Evolutionary conservation across 768 basidiomycete genomes (phyloP), one percentile per base, ranked within the genome.

Genomic region (button mushroom (Agaricus bisporus)): DNA sequence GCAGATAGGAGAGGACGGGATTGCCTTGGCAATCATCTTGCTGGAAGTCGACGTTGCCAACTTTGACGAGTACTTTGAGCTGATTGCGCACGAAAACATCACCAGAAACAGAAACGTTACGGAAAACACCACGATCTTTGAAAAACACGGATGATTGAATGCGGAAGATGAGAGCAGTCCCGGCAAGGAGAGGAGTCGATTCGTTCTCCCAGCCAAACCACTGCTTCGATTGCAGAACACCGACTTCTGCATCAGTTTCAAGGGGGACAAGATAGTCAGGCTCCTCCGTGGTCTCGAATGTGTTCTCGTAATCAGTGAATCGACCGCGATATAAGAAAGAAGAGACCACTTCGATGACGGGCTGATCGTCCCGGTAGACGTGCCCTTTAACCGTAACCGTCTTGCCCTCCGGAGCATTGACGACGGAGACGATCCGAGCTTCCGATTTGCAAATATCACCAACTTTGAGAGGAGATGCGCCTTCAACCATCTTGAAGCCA

Each of bases 171-270:
- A 99, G 83, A 1, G 81, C 80, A 35, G 86, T 86, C 20, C 95
- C 94, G 7, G 87, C 80, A 41, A 81, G 72, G 46, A 95, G 83
- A 22, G 92, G 87, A 52, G 79, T 78, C 5, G 82, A 73, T 41
- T 90, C 83, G 62, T 95, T 86, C 48, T 88, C 85, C 95, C 95
- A 98, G 47, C 86, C 84, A 70, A 98, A 94, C 97, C 97, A 99
- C 65, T 95, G 90, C 74, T 99, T 99, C 43, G 91, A 91, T 65
- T 88, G 83, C 5, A 99, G 75, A 15, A 98, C 91, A 39, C 92
- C 95, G 58, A 98, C 85, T 29, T 79, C 80, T 2, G 92, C 88
- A 58, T 92, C 86, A 5, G 78, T 84, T 32, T 77, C 73, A 55
- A 97, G 64, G 35, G 84, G 76, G 15, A 99, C 86, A 26, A 83